Base-by-base conservation (phyloP, 2,329 filamentous ascomycete genomes). In the Lomentospora prolificans region DNA sequence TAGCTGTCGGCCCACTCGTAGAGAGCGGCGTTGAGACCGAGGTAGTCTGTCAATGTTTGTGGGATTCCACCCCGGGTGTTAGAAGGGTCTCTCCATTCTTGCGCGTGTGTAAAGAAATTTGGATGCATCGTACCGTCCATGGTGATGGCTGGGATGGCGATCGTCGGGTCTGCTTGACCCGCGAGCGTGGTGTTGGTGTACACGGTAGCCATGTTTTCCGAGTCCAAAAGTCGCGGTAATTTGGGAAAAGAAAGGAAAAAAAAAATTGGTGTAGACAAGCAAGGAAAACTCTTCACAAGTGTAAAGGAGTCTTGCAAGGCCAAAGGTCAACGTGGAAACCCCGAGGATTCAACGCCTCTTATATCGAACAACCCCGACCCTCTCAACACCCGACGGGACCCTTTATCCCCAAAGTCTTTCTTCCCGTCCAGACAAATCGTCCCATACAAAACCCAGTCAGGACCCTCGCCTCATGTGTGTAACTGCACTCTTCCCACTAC, bases 1-100 rank as follows among this genome's bases (percentile, higher is more conserved):
- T 85, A 85, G 72, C 79, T 83, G 65, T 84, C 81, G 57, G 79
- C 81, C 82, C 82, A 85, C 64, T 84, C 78, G 67, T 60, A 64
- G 10, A 63, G 58, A n/a, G 60, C 61, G 12, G 60, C 55, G 44
- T 62, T 64, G 51, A 64, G 51, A 27, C 59, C 62, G n/a, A 63
- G 62, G 56, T 62, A 64, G 46, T 64, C 62, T 64, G 36, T 5
- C 22, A 33, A 33, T n/a, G 10, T 3, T 24, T 3, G 22, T 8
- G n/a, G 5, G 28, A n/a, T n/a, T n/a, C n/a, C n/a, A n/a, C n/a
- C n/a, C n/a, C n/a, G n/a, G n/a, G n/a, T n/a, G n/a, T n/a, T n/a
- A n/a, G n/a, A n/a, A n/a, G n/a, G n/a, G n/a, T n/a, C n/a, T n/a
- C n/a, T n/a, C 4, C 2, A 27, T 30, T 30, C 48, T 22, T 19